Evolutionary conservation across 768 basidiomycete species (phyloP).

Genomic region (Mycena galopus): DNA sequence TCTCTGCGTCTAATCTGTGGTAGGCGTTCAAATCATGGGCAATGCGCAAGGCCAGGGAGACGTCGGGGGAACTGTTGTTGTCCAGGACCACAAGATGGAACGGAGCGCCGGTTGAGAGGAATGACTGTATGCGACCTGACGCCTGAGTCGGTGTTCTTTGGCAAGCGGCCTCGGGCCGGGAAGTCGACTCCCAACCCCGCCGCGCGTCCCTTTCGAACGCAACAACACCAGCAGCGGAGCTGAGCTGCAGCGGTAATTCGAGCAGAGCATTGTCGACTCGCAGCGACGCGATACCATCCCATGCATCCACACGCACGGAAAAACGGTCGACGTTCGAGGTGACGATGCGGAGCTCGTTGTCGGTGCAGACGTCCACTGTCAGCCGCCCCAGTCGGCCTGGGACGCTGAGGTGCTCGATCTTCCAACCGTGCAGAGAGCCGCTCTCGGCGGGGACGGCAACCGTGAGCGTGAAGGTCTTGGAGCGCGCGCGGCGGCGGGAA

Average conservation of each 20-base stretch:
- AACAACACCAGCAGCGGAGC: slow-evolving; percentile 15
- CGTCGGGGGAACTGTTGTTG: slow-evolving; percentile 45
- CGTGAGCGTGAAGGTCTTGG: slow-evolving; percentile 74
- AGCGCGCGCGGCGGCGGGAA: slow-evolving; percentile 28
- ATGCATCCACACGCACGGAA: slow-evolving; percentile 42
- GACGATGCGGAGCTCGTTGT: slow-evolving; percentile 36
- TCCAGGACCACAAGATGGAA: slow-evolving; percentile 70
- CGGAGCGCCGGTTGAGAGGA: slow-evolving; percentile 68
- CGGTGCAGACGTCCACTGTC: slow-evolving; percentile 40
- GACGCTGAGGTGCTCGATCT: slow-evolving; percentile 66
- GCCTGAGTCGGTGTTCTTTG: slow-evolving; percentile 36
- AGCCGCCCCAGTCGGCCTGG: slow-evolving; percentile 75
- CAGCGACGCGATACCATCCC: slow-evolving; percentile 27
- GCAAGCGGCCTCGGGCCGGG: slow-evolving; percentile 8
- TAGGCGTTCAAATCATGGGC: slow-evolving; percentile 77
- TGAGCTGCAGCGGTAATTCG: slow-evolving; percentile 13
- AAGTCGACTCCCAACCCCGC: slow-evolving; percentile 34
- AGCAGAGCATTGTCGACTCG: slow-evolving; percentile 36
- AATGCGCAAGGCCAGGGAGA: slow-evolving; percentile 73
- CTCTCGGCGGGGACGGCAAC: slow-evolving; percentile 76
- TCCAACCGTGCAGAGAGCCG: slow-evolving; percentile 80
- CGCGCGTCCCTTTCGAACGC: slow-evolving; percentile 30
- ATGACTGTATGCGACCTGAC: slow-evolving; percentile 73
- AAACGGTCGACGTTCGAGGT: slow-evolving; percentile 50
- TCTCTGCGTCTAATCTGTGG: slow-evolving; percentile 77